Evolutionary conservation across 495 filamentous ascomycete genomes (phyloP).

Genomic region (Penicillium pulvis): DNA sequence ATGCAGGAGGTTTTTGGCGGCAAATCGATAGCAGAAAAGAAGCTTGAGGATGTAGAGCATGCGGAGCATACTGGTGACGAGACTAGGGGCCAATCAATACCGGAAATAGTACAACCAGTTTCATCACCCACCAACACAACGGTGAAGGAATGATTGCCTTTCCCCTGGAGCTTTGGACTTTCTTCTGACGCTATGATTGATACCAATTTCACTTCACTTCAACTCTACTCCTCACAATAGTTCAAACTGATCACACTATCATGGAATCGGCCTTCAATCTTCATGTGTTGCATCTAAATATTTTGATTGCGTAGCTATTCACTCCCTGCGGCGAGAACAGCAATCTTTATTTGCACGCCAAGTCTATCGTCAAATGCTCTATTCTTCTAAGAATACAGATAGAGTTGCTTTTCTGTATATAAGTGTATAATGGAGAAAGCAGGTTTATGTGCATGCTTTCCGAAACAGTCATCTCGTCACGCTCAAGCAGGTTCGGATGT

Average conservation of each 20-base stretch:
- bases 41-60: constrained; percentile 16
- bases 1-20: constrained; percentile 41
- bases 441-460: background rate
- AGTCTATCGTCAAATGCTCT: background rate
- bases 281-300: background rate
- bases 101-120: background rate
- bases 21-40: constrained; percentile 11
- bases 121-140: background rate
- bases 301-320: background rate
- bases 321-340: background rate
- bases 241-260: too few species aligned
- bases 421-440: background rate
- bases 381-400: background rate
- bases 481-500: background rate
- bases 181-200: background rate
- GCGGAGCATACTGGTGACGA: background rate
- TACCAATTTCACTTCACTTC: too few species aligned
- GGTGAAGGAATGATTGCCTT: background rate
- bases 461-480: background rate
- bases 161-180: too few species aligned
- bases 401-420: background rate
- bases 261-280: background rate
- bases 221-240: too few species aligned
- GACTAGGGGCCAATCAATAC: background rate
- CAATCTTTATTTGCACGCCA: background rate